phyloP scores from a whole-genome alignment of 192 early-diverging fungal genomes.

The Coemansia sp. region DNA sequence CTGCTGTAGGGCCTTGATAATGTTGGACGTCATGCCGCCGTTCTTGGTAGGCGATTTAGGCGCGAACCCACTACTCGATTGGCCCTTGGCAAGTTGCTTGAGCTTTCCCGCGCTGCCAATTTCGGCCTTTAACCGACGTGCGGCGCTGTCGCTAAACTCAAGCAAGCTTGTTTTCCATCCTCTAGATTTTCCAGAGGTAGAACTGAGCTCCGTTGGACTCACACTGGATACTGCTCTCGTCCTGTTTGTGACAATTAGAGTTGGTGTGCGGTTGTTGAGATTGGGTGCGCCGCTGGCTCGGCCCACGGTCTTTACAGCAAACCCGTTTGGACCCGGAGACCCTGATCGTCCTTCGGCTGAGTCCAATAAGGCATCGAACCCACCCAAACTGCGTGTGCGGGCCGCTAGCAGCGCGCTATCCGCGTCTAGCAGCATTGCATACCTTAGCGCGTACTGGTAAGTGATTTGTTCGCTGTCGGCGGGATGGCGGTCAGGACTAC shows the following conservation, averaged over 20 bases:
- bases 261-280: conserved; percentile 56
- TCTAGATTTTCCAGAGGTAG: conserved; percentile 11
- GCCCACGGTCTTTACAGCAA: conserved; percentile 42
- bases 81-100: conserved; percentile 30
- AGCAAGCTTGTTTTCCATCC: conserved; percentile 49
- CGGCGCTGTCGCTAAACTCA: conserved; percentile 46
- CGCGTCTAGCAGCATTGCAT: conserved; percentile 54
- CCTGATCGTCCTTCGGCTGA: conserved; percentile 9
- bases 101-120: conserved; percentile 29
- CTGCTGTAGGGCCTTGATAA: conserved; percentile 46
- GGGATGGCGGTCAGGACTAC: background rate
- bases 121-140: conserved; percentile 50
- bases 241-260: conserved; percentile 28
- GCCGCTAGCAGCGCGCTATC: conserved; percentile 50
- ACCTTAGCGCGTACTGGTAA: conserved; percentile 59
- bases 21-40: conserved; percentile 33
- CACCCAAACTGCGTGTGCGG: conserved; percentile 29
- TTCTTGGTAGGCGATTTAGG: conserved; percentile 9
- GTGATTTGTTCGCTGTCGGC: conserved; percentile 35
- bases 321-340: conserved; percentile 11
- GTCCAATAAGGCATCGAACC: background rate
- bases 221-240: background rate
- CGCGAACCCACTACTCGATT: conserved; percentile 6
- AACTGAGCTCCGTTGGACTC: background rate
- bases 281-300: conserved; percentile 47